Conservation (phyloP, 208 protist species). For the Acanthamoeba triangularis region DNA sequence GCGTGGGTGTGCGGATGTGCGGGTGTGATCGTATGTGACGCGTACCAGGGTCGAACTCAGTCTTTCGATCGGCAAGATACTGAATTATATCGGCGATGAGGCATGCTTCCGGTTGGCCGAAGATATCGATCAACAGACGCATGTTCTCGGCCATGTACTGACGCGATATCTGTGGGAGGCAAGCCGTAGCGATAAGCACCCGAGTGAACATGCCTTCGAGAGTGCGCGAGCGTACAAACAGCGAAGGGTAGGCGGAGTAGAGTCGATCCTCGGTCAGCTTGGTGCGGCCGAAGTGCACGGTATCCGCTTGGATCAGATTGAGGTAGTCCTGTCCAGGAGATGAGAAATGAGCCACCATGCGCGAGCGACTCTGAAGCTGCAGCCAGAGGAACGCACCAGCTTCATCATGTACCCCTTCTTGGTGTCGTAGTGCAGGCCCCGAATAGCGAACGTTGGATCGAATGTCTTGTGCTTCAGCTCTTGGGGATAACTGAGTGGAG, state of each 20-base stretch:
- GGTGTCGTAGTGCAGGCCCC: constrained; percentile 80
- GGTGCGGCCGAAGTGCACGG: constrained; percentile 57
- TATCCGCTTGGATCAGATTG: constrained; percentile 79
- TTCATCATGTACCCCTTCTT: constrained; percentile 83
- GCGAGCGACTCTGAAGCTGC: neutral
- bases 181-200: neutral
- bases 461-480: constrained; percentile 16
- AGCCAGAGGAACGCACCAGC: constrained; percentile 27
- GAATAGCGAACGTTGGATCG: constrained; percentile 61
- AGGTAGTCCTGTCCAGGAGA: constrained; percentile 68
- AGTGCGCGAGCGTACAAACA: constrained; percentile 21
- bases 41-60: constrained; percentile 64
- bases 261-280: constrained; percentile 4
- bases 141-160: constrained; percentile 67
- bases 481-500: constrained; percentile 6
- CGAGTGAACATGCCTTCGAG: neutral
- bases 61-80: constrained; percentile 66
- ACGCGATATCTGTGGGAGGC: neutral
- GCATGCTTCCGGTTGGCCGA: constrained; percentile 82
- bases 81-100: constrained; percentile 82
- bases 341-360: neutral
- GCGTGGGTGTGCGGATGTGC: neutral
- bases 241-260: constrained; percentile 30
- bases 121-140: constrained; percentile 81
- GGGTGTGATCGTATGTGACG: neutral